phyloP scores from a whole-genome alignment of 805 yeast genomes.

The Naumovozyma dairenensis region DNA sequence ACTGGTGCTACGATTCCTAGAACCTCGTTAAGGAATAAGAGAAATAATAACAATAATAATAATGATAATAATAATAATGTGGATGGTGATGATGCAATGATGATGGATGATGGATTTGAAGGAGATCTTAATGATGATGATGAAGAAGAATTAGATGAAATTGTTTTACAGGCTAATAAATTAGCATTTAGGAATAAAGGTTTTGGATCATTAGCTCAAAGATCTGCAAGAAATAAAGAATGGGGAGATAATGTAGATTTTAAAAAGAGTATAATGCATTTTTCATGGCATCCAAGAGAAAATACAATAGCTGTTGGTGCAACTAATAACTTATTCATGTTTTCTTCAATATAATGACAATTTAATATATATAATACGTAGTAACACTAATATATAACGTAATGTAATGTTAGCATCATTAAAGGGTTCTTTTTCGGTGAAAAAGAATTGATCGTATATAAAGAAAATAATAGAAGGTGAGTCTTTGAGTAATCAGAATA shows the following conservation, averaged over 20 bases:
- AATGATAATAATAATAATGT: slow-evolving; percentile 6
- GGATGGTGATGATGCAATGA: slow-evolving; percentile 5
- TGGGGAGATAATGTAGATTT: slow-evolving; percentile 79
- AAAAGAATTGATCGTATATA: too few species aligned
- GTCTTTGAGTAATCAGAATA: too few species aligned
- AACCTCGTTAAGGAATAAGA: not conserved
- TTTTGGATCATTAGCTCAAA: slow-evolving; percentile 30
- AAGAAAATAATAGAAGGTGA: too few species aligned
- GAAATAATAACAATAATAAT: not conserved
- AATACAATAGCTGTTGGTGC: slow-evolving; percentile 97
- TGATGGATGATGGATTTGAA: slow-evolving; percentile 1
- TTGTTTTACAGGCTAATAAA: slow-evolving; percentile 94
- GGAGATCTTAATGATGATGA: slow-evolving; percentile 3
- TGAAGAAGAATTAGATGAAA: slow-evolving; percentile 36
- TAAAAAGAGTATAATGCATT: slow-evolving; percentile 85
- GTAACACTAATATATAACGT: too few species aligned
- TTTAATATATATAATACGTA: too few species aligned
- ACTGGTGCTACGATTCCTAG: slow-evolving; percentile 1
- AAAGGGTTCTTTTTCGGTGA: too few species aligned
- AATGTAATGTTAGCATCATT: too few species aligned
- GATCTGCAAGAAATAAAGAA: slow-evolving; percentile 35
- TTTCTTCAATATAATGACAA: slow-evolving; percentile 51
- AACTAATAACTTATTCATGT: slow-evolving; percentile 84
- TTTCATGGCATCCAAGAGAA: slow-evolving; percentile 98
- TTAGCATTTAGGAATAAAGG: slow-evolving; percentile 69